Percentiles rank a stretch among this genome's conserved stretches.
Conservation (phyloP, 208 protist genomes). For the Leishmania tropica region DNA sequence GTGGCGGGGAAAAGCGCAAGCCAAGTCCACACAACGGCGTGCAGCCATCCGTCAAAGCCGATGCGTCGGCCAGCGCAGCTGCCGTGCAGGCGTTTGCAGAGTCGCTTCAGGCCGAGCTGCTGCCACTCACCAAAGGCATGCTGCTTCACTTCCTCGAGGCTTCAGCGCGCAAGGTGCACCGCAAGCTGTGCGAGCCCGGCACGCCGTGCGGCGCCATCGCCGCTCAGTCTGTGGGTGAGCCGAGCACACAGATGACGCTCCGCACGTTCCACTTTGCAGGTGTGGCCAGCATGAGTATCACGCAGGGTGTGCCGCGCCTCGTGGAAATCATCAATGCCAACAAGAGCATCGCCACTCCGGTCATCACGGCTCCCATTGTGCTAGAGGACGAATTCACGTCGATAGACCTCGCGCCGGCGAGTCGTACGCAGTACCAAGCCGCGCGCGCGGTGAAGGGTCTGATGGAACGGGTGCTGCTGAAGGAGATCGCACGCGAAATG, state of each 20-base stretch:
- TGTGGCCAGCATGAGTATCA: conserved; percentile 99
- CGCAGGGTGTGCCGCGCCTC: conserved; percentile 96
- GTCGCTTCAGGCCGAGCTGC: conserved; percentile 63
- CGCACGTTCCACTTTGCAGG: conserved; percentile 99
- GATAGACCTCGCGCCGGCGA: conserved; percentile 12
- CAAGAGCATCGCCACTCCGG: conserved; percentile 98
- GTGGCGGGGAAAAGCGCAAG: conserved; percentile 5
- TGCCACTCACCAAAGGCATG: conserved; percentile 75
- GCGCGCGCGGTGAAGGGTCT: conserved; percentile 89
- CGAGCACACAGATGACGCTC: conserved; percentile 99
- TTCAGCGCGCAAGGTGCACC: conserved; percentile 84
- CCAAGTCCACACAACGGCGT: not conserved
- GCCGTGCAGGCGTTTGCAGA: conserved; percentile 34
- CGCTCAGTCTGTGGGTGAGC: conserved; percentile 99
- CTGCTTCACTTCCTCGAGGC: conserved; percentile 73
- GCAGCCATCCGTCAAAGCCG: not conserved
- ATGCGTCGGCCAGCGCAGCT: not conserved
- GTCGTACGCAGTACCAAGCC: conserved; percentile 44
- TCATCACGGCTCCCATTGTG: conserved; percentile 96
- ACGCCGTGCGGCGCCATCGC: conserved; percentile 98
- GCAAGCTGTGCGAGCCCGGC: conserved; percentile 95
- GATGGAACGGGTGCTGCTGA: conserved; percentile 91
- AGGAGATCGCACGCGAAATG: conserved; percentile 89
- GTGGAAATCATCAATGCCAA: conserved; percentile 99
- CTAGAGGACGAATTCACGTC: conserved; percentile 26